Evolutionary conservation across 75 land plant species (phyloP).

Genomic region (Chamaecyparis obtusa): DNA sequence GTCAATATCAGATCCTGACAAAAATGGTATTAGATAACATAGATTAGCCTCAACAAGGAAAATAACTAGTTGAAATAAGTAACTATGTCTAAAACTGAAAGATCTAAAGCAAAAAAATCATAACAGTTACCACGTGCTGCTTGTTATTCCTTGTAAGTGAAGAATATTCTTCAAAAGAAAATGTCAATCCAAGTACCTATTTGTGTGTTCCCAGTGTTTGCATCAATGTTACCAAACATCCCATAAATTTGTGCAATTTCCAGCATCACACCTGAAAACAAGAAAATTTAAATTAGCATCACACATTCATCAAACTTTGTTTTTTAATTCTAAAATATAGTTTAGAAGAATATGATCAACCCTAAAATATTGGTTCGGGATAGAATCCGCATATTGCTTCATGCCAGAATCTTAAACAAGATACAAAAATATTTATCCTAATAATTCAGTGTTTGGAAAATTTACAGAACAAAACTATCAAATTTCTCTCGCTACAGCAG

Average conservation of each 20-base stretch:
- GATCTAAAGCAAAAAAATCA: background rate
- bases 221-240: slow-evolving; percentile 86
- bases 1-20: slow-evolving; percentile 96
- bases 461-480: no score
- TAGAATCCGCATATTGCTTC: background rate
- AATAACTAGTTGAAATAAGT: background rate
- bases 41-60: background rate
- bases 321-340: background rate
- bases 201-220: slow-evolving; percentile 93
- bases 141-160: background rate
- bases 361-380: background rate
- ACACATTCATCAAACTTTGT: background rate
- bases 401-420: background rate
- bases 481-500: no score
- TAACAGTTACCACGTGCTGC: background rate
- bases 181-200: slow-evolving; percentile 45
- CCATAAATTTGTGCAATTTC: slow-evolving; percentile 94
- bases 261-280: slow-evolving; percentile 72
- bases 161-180: background rate
- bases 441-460: no score
- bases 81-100: background rate
- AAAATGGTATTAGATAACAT: background rate
- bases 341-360: background rate
- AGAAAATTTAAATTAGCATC: slow-evolving; percentile 7
- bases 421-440: no score